Conservation (phyloP, 1,284 basidiomycete species). For the Ceratorhiza oryzae-sativae region DNA sequence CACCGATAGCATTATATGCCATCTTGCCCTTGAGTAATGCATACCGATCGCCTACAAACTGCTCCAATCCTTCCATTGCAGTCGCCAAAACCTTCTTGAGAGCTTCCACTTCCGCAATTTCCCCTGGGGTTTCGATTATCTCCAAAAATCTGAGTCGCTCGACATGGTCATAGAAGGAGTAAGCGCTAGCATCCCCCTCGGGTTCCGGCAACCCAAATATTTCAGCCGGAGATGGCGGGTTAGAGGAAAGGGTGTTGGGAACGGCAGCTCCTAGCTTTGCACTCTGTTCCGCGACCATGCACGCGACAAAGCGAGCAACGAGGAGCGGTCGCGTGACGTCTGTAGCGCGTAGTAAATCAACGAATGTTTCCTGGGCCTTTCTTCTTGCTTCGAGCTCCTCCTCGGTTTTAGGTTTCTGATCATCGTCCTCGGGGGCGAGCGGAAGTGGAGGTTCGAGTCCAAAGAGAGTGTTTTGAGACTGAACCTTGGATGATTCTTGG, state of each 20-base stretch:
- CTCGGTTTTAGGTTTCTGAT: conserved; percentile 47
- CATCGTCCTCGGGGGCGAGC: conserved; percentile 57
- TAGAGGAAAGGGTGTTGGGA: conserved; percentile 45
- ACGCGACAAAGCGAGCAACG: conserved; percentile 71
- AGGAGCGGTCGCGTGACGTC: conserved; percentile 61
- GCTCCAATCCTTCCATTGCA: conserved; percentile 69
- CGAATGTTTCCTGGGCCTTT: conserved; percentile 62
- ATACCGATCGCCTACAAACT: conserved; percentile 68
- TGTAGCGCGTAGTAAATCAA: conserved; percentile 60
- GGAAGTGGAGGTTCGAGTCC: conserved; percentile 61
- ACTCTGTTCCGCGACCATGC: conserved; percentile 71
- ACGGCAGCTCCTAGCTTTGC: conserved; percentile 57
- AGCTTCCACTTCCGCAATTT: conserved; percentile 60
- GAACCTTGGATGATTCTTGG: conserved; percentile 59
- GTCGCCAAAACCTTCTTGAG: conserved; percentile 63
- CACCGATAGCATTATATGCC: conserved; percentile 75
- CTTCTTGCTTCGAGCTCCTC: conserved; percentile 54
- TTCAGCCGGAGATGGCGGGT: conserved; percentile 49
- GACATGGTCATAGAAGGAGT: conserved; percentile 73
- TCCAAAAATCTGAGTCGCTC: conserved; percentile 74
- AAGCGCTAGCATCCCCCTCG: conserved; percentile 51
- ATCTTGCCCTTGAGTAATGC: conserved; percentile 71
- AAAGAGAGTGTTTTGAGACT: conserved; percentile 74
- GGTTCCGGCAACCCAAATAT: conserved; percentile 52
- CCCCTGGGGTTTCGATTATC: conserved; percentile 49